A percentile compares a stretch with the other conserved stretches of the same genome.
phyloP scores from a whole-genome alignment of 2,329 filamentous ascomycete species.

The Nigrospora oryzae region DNA sequence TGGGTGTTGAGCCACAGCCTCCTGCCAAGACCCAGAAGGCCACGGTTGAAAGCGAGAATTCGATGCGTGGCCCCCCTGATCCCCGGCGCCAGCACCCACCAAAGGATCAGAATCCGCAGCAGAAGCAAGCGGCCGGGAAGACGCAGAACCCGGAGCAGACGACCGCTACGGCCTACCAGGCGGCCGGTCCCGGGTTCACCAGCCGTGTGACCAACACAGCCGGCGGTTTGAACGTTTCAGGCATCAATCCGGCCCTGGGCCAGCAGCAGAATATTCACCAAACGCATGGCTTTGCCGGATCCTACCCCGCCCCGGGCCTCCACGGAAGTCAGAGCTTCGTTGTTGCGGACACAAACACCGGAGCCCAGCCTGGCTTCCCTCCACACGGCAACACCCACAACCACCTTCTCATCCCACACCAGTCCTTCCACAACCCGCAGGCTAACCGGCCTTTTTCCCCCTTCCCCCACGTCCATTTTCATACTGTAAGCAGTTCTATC shows the following conservation, averaged over 20 bases:
- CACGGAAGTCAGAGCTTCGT: not conserved
- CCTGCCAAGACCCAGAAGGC: slow-evolving; percentile 2
- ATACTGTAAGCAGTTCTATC: slow-evolving; percentile 6
- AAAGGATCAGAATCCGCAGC: not conserved
- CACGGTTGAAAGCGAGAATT: slow-evolving; percentile 2
- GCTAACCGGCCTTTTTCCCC: slow-evolving; percentile 4
- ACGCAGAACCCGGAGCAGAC: not conserved
- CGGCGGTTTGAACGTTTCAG: slow-evolving; percentile 8
- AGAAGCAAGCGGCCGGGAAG: not conserved
- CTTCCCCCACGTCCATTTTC: slow-evolving; percentile 6
- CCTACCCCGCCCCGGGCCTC: slow-evolving; percentile 1
- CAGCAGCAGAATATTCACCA: slow-evolving; percentile 11
- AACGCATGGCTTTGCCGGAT: slow-evolving; percentile 4
- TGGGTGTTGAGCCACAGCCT: not conserved
- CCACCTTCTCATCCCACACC: not conserved
- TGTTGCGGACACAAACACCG: not conserved
- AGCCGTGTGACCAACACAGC: slow-evolving; percentile 10
- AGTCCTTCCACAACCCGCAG: not conserved
- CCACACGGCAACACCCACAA: not conserved
- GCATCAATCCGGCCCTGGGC: slow-evolving; percentile 8
- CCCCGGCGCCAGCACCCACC: not conserved
- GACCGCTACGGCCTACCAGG: slow-evolving; percentile 6
- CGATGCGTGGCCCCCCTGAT: not conserved
- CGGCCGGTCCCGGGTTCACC: slow-evolving; percentile 9
- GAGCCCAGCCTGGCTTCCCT: not conserved